Evolutionary conservation across 2,329 filamentous ascomycete species (phyloP).

Genomic region (Metarhizium album): DNA sequence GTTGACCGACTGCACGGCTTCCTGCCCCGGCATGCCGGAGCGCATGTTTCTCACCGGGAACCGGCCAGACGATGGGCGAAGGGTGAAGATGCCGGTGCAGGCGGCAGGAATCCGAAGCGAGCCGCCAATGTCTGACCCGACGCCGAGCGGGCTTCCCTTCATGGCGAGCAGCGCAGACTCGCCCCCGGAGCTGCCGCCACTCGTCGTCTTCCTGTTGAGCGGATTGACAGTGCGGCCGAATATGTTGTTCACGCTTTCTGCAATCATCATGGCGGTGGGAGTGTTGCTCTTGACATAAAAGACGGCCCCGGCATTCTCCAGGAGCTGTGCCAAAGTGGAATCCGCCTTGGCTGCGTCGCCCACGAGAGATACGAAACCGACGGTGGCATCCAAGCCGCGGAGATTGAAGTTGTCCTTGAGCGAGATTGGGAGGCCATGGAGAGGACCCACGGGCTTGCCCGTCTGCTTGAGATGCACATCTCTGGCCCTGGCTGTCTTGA

Average conservation of each 20-base stretch:
- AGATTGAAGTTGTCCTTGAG: constrained; percentile 65
- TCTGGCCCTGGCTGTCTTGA: constrained; percentile 33
- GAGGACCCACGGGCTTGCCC: constrained; percentile 42
- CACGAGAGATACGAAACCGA: constrained; percentile 54
- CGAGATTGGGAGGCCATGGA: constrained; percentile 55
- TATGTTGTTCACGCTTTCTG: constrained; percentile 54
- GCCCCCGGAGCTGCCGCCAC: constrained; percentile 57
- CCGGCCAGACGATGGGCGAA: constrained; percentile 46
- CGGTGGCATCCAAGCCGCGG: constrained; percentile 45
- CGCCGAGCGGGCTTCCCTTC: constrained; percentile 46
- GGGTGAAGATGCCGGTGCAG: constrained; percentile 46
- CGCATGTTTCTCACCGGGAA: constrained; percentile 44
- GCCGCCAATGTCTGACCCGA: constrained; percentile 54
- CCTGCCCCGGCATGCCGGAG: constrained; percentile 53
- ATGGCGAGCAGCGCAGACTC: constrained; percentile 53
- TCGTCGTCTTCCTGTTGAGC: constrained; percentile 44
- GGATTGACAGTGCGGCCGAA: constrained; percentile 55
- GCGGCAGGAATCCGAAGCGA: constrained; percentile 43
- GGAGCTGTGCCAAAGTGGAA: constrained; percentile 28
- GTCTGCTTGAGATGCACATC: constrained; percentile 40
- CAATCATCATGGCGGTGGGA: constrained; percentile 58
- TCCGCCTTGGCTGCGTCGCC: constrained; percentile 41
- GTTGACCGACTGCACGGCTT: constrained; percentile 52
- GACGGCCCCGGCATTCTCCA: constrained; percentile 38
- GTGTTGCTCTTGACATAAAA: constrained; percentile 48